Base-by-base conservation (phyloP, 805 yeast species). In the Starmerella khaoyaiensis region DNA sequence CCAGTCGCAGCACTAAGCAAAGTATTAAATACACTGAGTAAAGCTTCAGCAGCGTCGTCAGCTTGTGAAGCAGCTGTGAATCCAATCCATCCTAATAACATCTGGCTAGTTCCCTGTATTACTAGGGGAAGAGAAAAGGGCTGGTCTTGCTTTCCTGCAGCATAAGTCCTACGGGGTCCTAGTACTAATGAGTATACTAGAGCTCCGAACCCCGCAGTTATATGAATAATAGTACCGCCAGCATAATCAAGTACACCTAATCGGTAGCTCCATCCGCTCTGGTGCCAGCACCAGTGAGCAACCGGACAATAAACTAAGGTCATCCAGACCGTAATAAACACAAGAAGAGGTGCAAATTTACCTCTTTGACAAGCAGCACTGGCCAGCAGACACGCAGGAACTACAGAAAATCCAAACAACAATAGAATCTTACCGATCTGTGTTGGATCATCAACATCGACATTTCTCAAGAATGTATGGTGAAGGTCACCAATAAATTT, bases 81-180 rank as follows among this genome's bases (percentile, higher is more conserved):
- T 14, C 83, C 83, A 42, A 75, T 72, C 83, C 83, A 76, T 27
- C 83, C 83, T 39, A 72, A 68, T 79, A 80, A 74, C 55, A 76
- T 65, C 57, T 74, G 69, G 4, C 72, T 71, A 16, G 82, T 75
- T 31, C 83, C 83, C 30, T 74, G 57, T 16, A 75, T 78, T 37
- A 76, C 74, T 33, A 75, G 65, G n/a, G 75, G 61, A 20, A 75
- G 74, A 10, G 77, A 72, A 56, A 72, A 79, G 16, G 82, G 81
- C 55, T 67, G 72, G 22, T 38, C 45, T 10, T 25, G 32, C 32
- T 59, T 57, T 19, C 20, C 28, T 17, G 23, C 16, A 36, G 70
- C 62, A 23, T 77, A 76, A 49, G 74, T 77, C 40, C 66, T 62
- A 61, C 82, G 69, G 57, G 74, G 73, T 52, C 82, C 83, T 53